Conservation (phyloP, 2,329 filamentous ascomycete species). For the Fusarium tjaetaba region DNA sequence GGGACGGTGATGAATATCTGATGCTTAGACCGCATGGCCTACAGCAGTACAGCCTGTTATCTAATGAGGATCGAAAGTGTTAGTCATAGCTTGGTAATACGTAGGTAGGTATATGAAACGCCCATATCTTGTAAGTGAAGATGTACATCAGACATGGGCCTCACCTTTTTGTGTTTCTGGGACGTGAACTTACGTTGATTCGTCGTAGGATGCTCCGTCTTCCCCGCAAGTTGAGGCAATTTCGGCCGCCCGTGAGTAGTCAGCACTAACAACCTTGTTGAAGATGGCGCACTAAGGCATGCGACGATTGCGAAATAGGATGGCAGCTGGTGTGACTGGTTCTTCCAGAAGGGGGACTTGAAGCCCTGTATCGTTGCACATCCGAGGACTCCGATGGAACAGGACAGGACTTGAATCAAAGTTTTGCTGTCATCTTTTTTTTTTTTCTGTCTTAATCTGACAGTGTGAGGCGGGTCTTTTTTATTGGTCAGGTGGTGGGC, state of each 20-base stretch:
- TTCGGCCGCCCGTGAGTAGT: neutral
- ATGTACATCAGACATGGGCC: neutral
- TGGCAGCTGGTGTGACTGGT: neutral
- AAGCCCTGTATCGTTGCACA: neutral
- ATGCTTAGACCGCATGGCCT: slow-evolving; percentile 28
- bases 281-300: neutral
- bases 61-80: neutral
- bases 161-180: slow-evolving; percentile 2
- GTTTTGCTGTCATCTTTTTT: neutral
- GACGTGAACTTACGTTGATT: neutral
- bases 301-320: neutral
- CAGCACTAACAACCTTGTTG: slow-evolving; percentile 3
- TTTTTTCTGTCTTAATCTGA: neutral
- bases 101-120: neutral
- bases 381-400: neutral
- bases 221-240: slow-evolving; percentile 21
- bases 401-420: neutral
- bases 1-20: slow-evolving; percentile 21
- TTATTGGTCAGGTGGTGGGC: neutral
- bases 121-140: neutral
- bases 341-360: neutral
- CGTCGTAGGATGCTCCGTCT: slow-evolving; percentile 5
- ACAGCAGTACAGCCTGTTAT: neutral
- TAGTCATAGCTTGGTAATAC: slow-evolving; percentile 16
- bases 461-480: neutral